Base-by-base conservation (phyloP, 495 filamentous ascomycete species). In the Penicillium chermesinum region DNA sequence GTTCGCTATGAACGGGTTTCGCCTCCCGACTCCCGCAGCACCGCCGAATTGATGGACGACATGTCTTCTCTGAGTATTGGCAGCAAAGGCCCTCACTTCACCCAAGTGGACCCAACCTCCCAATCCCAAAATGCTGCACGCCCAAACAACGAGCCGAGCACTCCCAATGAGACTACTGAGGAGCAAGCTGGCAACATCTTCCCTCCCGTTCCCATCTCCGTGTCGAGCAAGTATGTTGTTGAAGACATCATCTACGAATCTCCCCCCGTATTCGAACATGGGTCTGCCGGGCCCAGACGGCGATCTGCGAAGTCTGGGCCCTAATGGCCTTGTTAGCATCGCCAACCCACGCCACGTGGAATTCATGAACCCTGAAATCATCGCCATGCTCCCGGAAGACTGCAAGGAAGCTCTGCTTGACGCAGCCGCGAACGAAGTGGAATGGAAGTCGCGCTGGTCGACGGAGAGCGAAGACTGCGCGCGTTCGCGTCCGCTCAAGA, bases 381-480 rank as follows among this genome's bases (percentile, higher is more conserved):
- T 85, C 30, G 81, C 75, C 8, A 72, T 85, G 52, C 71, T 96
- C 20, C 88, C 87, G 0, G 61, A 78, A 2, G 85, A 90, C 42
- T 88, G 86, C 67, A 79, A 83, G 32, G 64, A 72, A 22, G 83
- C 86, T 0, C 87, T 94, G 34, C 61, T 87, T 14, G 69, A 78
- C 25, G 82, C 87, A 2, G 66, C 82, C 12, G 61, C 69, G 8
- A 65, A 69, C 16, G 87, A 94, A 57, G 64, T 61, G 37, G 65
- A 75, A 38, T 96, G 90, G 90, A 89, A 88, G 66, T 65, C 62
- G 13, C 76, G 65, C 20, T 93, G 87, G 87, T 74, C 74, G 25
- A 74, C 74, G 2, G 89, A 94, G 62, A 65, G 61, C 5, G 53
- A 64, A 4, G 76, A 78, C 49, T 73, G 70, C 7, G 44, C 65